These are phyloP conservation scores for Solanum okadae DNA, from an alignment of 257 asterid species.

Conservation along the genomic window DNA sequence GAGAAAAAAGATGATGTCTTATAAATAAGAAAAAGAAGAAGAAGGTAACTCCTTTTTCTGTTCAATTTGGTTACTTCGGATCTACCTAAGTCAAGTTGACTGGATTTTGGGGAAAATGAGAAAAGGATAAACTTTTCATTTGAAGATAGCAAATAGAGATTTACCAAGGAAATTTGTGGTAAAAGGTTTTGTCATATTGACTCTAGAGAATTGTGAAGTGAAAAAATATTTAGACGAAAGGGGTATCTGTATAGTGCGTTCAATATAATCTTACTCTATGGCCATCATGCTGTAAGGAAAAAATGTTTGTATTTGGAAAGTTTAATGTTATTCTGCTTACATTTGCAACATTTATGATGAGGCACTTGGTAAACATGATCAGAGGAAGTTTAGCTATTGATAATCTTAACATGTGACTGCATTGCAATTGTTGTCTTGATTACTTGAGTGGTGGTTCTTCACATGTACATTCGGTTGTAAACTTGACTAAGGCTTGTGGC, in stretches of 20 bases:
- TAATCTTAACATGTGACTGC: not conserved
- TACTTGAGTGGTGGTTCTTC: not conserved
- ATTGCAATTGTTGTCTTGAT: not conserved
- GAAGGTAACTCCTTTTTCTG: not conserved
- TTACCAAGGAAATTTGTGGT: not conserved
- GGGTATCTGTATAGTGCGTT: not conserved
- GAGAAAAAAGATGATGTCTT: not conserved
- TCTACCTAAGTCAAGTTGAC: not conserved
- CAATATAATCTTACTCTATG: not conserved
- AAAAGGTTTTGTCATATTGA: not conserved
- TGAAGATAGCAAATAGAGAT: not conserved
- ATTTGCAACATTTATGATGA: not conserved
- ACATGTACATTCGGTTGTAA: not conserved
- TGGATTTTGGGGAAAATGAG: not conserved
- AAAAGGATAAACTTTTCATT: not conserved
- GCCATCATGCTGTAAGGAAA: not conserved
- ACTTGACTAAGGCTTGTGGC: not conserved
- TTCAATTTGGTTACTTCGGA: not conserved
- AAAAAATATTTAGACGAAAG: not conserved
- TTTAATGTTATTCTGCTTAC: not conserved
- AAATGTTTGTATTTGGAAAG: not conserved
- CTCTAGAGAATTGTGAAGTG: not conserved
- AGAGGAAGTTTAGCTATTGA: not conserved
- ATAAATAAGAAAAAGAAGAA: not conserved
- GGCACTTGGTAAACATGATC: not conserved